Percentiles rank a stretch among this genome's conserved stretches.
These are phyloP conservation scores for Megacollybia platyphylla DNA, from an alignment of 1,284 basidiomycete species.

Conservation along the genomic window DNA sequence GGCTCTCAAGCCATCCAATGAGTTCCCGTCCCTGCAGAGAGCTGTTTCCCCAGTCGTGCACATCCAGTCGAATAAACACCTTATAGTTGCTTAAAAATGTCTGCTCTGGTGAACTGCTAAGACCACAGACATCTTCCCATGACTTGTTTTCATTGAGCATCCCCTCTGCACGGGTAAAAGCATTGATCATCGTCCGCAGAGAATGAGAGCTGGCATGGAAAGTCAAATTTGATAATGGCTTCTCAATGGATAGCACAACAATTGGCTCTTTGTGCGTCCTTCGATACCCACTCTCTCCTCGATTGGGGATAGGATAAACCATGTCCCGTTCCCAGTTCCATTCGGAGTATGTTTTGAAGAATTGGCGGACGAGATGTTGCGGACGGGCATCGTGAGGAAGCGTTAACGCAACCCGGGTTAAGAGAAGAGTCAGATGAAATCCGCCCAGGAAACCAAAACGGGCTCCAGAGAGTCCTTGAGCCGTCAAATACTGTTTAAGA, in stretches of 20 bases:
- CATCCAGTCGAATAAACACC: slow-evolving; percentile 10
- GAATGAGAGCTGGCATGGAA: slow-evolving; percentile 9
- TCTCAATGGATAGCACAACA: slow-evolving; percentile 10
- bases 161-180: slow-evolving; percentile 5
- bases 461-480: slow-evolving; percentile 8
- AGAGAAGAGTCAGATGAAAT: slow-evolving; percentile 11
- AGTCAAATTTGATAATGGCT: slow-evolving; percentile 9
- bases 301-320: slow-evolving; percentile 4
- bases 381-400: slow-evolving; percentile 4
- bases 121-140: slow-evolving; percentile 8
- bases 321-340: slow-evolving; percentile 11
- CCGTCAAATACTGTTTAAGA: slow-evolving; percentile 9
- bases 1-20: slow-evolving; percentile 11
- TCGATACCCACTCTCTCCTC: slow-evolving; percentile 1
- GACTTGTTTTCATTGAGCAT: slow-evolving; percentile 3
- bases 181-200: slow-evolving; percentile 6
- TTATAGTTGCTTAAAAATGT: slow-evolving; percentile 8
- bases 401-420: slow-evolving; percentile 7
- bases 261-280: slow-evolving; percentile 9
- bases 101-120: slow-evolving; percentile 3
- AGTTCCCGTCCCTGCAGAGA: slow-evolving; percentile 10
- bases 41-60: slow-evolving; percentile 11
- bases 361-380: slow-evolving; percentile 9
- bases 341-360: slow-evolving; percentile 9
- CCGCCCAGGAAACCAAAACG: slow-evolving; percentile 12